phyloP scores from a whole-genome alignment of 2,329 filamentous ascomycete species.

The Dothidotthia symphoricarpi region DNA sequence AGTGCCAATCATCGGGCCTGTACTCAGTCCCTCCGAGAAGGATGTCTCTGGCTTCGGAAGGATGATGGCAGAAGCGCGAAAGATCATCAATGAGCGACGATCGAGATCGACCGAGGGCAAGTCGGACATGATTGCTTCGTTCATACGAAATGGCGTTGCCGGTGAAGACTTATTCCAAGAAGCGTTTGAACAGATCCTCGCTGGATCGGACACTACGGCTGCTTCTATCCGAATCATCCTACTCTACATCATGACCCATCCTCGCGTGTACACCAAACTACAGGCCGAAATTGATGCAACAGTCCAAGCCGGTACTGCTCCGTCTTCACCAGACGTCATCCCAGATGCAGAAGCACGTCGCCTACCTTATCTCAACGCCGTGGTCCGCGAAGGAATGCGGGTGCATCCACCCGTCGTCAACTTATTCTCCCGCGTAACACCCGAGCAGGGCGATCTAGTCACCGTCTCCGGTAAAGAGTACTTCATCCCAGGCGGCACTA shows the following conservation, averaged over 20 bases:
- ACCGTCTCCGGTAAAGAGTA: constrained; percentile 26
- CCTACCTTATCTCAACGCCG: constrained; percentile 49
- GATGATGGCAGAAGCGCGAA: constrained; percentile 36
- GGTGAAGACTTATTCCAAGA: constrained; percentile 45
- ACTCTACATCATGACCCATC: constrained; percentile 54
- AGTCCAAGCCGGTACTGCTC: constrained; percentile 40
- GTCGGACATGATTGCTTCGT: constrained; percentile 56
- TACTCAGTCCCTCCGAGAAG: constrained; percentile 40
- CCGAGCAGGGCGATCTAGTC: constrained; percentile 34
- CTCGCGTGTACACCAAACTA: constrained; percentile 48
- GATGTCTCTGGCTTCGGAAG: constrained; percentile 29
- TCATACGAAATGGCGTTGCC: constrained; percentile 49
- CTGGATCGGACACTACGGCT: constrained; percentile 60
- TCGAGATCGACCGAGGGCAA: constrained; percentile 44
- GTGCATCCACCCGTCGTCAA: constrained; percentile 45
- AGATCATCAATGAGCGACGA: constrained; percentile 44
- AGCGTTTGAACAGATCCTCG: constrained; percentile 49
- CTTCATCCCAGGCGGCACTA: constrained; percentile 37
- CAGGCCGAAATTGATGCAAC: constrained; percentile 49
- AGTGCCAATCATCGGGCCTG: constrained; percentile 24
- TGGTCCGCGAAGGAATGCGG: constrained; percentile 50
- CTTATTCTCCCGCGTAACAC: constrained; percentile 33
- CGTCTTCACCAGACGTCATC: constrained; percentile 42
- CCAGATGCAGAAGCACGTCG: constrained; percentile 47
- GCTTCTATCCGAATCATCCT: constrained; percentile 55